Base-by-base conservation (phyloP, 768 basidiomycete genomes). In the Mycena kentingensis region DNA sequence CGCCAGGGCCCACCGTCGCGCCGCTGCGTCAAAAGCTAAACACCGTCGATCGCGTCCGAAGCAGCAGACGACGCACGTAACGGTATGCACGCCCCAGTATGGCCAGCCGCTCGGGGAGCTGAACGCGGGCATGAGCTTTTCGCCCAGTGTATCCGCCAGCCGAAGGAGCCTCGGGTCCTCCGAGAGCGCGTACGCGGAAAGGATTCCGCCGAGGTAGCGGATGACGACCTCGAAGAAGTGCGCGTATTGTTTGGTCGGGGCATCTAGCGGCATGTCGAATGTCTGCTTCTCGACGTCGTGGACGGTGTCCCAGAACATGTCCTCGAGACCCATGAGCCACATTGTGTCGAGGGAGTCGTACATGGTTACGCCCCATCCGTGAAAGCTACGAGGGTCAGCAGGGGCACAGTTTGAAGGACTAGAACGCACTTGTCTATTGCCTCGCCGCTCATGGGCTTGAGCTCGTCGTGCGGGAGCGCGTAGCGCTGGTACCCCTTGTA, bases 321-420 rank as follows among this genome's bases (percentile, higher is more conserved):
- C 79, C 13, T 79, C 68, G 13, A 93, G 70, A 10, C 79, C 89
- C 83, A 94, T 87, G 42, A 95, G 72, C 64, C 87, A 79, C 76
- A 96, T 84, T 0, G 90, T 90, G 60, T 93, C 91, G 16, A 95
- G 75, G 2, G 89, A 78, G 57, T 95, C 93, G 39, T 88, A 78
- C 49, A 87, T 70, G 2, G 88, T 85, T 1, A 87, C 72, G 15
- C 83, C 83, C 88, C 87, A 90, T 21, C 84, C 85, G 59, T 88
- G 87, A 62, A 88, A 84, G 63, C 86, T 88, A 44, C 36, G 32
- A 32, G 22, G 38, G 3, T 31, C 31, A n/a, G 35, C 31, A 44
- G 61, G 39, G 45, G 26, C 10, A 24, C 7, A 31, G 34, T n/a
- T 42, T 28, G 11, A 34, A 27, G 31, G 31, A 47, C 29, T 45